Evolutionary conservation across 108 stramenopile genomes (phyloP), one percentile per base, ranked within the genome.

Genomic region (Schizochytrium sp.): DNA sequence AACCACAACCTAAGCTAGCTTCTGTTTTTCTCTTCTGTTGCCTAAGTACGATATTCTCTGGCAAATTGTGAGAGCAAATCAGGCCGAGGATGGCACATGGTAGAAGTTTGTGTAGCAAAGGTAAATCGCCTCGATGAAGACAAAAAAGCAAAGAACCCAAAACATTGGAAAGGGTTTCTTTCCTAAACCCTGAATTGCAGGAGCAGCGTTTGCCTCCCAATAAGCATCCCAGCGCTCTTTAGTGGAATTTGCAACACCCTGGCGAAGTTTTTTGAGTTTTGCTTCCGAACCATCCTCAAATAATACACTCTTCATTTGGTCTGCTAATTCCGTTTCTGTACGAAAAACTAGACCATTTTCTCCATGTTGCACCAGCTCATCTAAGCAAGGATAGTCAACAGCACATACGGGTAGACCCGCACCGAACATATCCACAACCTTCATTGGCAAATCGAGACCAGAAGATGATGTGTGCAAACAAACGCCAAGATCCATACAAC

Each of bases 371-470:
- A 99, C 97, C 49, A 99, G 94, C 92, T 99, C 99, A 8, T 72
- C 76, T 13, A 99, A 89, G 87, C 96, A 97, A 13, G 93, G 91
- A 91, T 97, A 99, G 40, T 92, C 91, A 12, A 95, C 76, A 1
- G 98, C 98, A 88, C 96, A 96, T 0, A 99, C 99, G 7, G 99
- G 99, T 8, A 98, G 94, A 44, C 94, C 94, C 87, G 97, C 95
- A 8, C 99, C 99, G 92, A 97, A 98, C 94, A 97, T 94, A 93
- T 99, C 99, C 61, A 98, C 90, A 44, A 99, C 97, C 90, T 99
- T 99, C 98, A 99, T 99, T 28, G 99, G 99, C 42, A 99, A 91
- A 92, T 99, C 99, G 7, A 99, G 89, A 2, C 98, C 99, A 56
- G 95, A 96, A 12, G 98, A 99, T 7, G 97, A 98, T 12, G 97